Base-by-base conservation (phyloP, 495 filamentous ascomycete species). In the Saxophila tyrrhenica region DNA sequence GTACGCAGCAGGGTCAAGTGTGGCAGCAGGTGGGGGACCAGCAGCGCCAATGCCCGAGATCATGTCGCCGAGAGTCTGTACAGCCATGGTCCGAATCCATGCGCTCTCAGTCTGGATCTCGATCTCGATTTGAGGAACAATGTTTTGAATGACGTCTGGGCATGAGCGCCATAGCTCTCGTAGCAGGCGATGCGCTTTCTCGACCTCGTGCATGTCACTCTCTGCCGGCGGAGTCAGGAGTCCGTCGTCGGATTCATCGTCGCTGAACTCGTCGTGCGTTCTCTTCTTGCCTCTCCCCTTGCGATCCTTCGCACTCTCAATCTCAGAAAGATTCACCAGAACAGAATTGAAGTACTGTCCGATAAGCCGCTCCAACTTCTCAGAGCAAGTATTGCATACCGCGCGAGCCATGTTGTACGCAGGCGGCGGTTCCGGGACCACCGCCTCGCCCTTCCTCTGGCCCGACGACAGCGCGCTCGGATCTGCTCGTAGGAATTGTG, bases 301-400 rank as follows among this genome's bases (percentile, higher is more conserved):
- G 70, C 75, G 49, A 72, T 69, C 48, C 19, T 54, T 48, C 16
- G 10, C 42, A 50, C 57, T 59, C 3, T 67, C 66, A 19, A 75
- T 59, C 1, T 80, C 76, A 0, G 91, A 88, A 13, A 86, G 83
- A 61, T 95, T 87, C 44, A 95, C 79, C 51, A 99, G 91, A 21
- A 97, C 87, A 54, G 95, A 88, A 67, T 89, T 92, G 69, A 99
- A 99, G 65, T 96, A 99, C 64, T 94, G 89, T 58, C 88, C 89
- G 51, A 96, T 83, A 60, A 89, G 84, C 47, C 89, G 82, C 0
- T 87, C 83, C 91, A 99, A 96, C 65, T 89, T 87, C 56, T 95
- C 92, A 1, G 86, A 81, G 54, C 82, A 91, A n/a, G 76, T 72
- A 62, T 91, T 92, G 68, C 92, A 99, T 25, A 99, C 83, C 5